Evolutionary conservation across 2,329 filamentous ascomycete genomes (phyloP).

Genomic region (Rasamsonia emersonii): DNA sequence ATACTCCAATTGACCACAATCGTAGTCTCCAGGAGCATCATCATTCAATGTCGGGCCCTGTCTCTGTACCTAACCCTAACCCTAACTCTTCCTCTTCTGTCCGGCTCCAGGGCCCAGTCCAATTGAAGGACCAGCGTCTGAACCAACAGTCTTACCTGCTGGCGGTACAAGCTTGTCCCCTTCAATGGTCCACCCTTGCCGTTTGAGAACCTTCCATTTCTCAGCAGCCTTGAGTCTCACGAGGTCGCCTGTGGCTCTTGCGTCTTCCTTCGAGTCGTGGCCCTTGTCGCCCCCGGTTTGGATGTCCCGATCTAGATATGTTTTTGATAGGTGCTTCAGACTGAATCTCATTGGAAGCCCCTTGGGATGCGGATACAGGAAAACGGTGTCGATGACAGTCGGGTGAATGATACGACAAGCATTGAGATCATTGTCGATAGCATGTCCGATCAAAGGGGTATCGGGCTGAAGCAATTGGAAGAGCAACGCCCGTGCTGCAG

Average conservation of each 20-base stretch:
- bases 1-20: too few relatives aligned
- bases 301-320: slow-evolving; percentile 65
- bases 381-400: slow-evolving; percentile 72
- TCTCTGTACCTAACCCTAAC: not conserved
- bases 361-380: slow-evolving; percentile 69
- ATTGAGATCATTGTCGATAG: slow-evolving; percentile 92
- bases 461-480: slow-evolving; percentile 64
- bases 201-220: slow-evolving; percentile 60
- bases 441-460: slow-evolving; percentile 85
- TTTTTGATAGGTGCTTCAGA: slow-evolving; percentile 64
- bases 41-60: too few relatives aligned
- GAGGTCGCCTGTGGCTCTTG: slow-evolving; percentile 77
- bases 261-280: slow-evolving; percentile 90
- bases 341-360: slow-evolving; percentile 71
- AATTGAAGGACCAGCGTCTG: slow-evolving; percentile 6
- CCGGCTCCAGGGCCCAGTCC: slow-evolving; percentile 16
- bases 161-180: slow-evolving; percentile 36
- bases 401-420: slow-evolving; percentile 75
- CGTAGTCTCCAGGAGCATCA: too few relatives aligned
- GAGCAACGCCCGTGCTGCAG: slow-evolving; percentile 65
- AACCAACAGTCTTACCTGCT: slow-evolving; percentile 10
- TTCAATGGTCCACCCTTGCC: slow-evolving; percentile 58
- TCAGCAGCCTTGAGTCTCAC: slow-evolving; percentile 62
- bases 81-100: slow-evolving; percentile 15
- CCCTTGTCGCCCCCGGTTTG: slow-evolving; percentile 61